Evolutionary conservation across 257 asterid genomes (phyloP).

Genomic region (Solanum rostratum): DNA sequence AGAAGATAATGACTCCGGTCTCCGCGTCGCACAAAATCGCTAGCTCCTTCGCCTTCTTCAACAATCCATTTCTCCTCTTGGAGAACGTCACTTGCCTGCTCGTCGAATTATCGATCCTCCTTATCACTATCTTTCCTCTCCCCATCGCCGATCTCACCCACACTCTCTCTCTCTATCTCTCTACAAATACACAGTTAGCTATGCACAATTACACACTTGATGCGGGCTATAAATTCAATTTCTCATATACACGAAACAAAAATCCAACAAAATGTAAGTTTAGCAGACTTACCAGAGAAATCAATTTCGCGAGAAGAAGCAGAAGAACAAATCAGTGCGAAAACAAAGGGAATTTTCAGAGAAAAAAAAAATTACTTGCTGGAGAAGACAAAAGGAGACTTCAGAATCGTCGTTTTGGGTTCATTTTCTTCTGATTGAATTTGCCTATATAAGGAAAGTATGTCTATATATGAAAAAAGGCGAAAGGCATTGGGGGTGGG

Average conservation of each 20-base stretch:
- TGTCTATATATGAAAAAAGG: conserved; percentile 4
- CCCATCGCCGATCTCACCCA: conserved; percentile 19
- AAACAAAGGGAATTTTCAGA: neutral
- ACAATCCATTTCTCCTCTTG: conserved; percentile 30
- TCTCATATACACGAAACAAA: neutral
- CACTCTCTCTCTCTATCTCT: neutral
- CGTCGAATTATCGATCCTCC: conserved; percentile 38
- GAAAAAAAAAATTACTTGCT: neutral
- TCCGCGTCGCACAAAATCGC: conserved; percentile 34
- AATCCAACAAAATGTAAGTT: neutral
- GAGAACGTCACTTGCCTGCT: conserved; percentile 40
- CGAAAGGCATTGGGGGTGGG: neutral
- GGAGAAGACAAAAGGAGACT: conserved; percentile 27
- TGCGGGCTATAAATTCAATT: neutral
- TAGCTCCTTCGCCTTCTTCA: conserved; percentile 33
- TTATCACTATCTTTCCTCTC: conserved; percentile 34
- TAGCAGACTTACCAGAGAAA: neutral
- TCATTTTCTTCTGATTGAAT: conserved; percentile 7
- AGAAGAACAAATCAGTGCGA: neutral
- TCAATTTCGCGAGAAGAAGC: neutral
- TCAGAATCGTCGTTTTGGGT: conserved; percentile 9
- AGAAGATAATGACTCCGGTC: conserved; percentile 36
- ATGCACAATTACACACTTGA: neutral
- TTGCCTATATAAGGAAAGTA: conserved; percentile 27
- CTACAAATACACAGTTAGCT: neutral